These are phyloP conservation scores for Sclerotinia borealis DNA, from an alignment of 2,329 filamentous ascomycete species.

Conservation along the genomic window DNA sequence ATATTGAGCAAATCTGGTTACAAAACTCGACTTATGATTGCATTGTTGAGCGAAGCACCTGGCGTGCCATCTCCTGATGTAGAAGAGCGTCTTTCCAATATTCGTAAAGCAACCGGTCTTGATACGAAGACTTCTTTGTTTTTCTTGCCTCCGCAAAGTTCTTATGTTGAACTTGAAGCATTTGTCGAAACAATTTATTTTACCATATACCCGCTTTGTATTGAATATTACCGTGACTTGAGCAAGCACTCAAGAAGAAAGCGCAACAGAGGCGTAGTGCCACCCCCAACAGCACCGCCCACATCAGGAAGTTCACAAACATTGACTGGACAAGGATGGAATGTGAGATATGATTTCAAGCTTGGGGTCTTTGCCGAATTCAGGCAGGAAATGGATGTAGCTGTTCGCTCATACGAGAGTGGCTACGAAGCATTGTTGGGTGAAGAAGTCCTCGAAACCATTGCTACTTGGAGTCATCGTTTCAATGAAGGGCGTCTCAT, in stretches of 20 bases:
- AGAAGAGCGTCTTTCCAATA: constrained; percentile 72
- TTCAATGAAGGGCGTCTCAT: constrained; percentile 92
- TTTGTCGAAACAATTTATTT: constrained; percentile 69
- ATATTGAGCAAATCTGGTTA: constrained; percentile 64
- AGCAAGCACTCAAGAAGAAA: constrained; percentile 91
- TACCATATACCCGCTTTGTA: constrained; percentile 64
- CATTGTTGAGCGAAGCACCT: constrained; percentile 68
- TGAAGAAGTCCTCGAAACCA: constrained; percentile 78
- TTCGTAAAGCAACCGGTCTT: constrained; percentile 71
- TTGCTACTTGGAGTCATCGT: constrained; percentile 81
- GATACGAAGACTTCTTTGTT: constrained; percentile 78
- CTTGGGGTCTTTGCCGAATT: constrained; percentile 87
- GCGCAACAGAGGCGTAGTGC: constrained; percentile 69
- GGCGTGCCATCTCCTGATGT: constrained; percentile 50
- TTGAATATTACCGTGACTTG: constrained; percentile 91
- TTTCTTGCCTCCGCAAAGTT: constrained; percentile 70
- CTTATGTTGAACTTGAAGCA: constrained; percentile 62
- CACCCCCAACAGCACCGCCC: constrained; percentile 75
- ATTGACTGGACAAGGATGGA: constrained; percentile 82
- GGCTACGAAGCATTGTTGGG: constrained; percentile 80
- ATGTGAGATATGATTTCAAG: constrained; percentile 92
- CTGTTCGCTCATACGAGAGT: constrained; percentile 77
- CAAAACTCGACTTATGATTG: constrained; percentile 70
- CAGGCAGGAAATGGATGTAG: constrained; percentile 84
- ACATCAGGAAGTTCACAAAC: constrained; percentile 80